Conservation (phyloP, 2,329 filamentous ascomycete species). For the Magnaporthales sp. region DNA sequence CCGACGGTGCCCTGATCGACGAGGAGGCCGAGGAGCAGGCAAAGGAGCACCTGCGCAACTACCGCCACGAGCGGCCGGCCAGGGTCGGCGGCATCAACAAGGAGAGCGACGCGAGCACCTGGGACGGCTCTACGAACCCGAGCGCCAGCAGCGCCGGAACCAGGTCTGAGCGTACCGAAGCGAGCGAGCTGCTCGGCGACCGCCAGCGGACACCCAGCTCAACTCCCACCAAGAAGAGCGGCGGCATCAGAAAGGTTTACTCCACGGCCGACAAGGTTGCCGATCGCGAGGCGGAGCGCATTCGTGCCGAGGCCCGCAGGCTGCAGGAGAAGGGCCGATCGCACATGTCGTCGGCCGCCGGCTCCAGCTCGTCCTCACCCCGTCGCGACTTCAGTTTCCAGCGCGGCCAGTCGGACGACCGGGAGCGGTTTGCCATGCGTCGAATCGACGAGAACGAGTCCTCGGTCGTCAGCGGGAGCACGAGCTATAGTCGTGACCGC, state of each 20-base stretch:
- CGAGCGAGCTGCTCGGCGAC: conserved; percentile 44
- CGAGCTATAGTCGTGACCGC: not conserved
- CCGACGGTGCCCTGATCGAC: conserved; percentile 55
- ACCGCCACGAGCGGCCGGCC: conserved; percentile 79
- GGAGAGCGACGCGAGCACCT: conserved; percentile 66
- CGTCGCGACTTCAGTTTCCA: conserved; percentile 47
- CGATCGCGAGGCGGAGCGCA: conserved; percentile 41
- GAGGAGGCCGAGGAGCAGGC: conserved; percentile 54
- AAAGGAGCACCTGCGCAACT: conserved; percentile 65
- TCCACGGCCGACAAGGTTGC: conserved; percentile 47
- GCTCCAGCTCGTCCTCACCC: conserved; percentile 9
- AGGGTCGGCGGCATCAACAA: conserved; percentile 85
- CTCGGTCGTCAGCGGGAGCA: not conserved
- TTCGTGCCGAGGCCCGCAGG: conserved; percentile 46
- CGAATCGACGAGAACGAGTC: conserved; percentile 22
- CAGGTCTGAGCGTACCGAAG: conserved; percentile 12
- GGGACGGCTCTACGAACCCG: conserved; percentile 65
- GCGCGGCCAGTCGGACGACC: conserved; percentile 26
- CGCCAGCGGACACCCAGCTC: conserved; percentile 47
- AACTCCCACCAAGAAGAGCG: conserved; percentile 39
- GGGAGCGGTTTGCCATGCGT: conserved; percentile 14
- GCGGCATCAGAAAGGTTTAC: conserved; percentile 53
- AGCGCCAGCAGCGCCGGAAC: conserved; percentile 42
- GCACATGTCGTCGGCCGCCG: conserved; percentile 11
- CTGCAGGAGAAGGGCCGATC: conserved; percentile 45